phyloP scores from a whole-genome alignment of 495 filamentous ascomycete species.

The Trichoderma orchidacearum region DNA sequence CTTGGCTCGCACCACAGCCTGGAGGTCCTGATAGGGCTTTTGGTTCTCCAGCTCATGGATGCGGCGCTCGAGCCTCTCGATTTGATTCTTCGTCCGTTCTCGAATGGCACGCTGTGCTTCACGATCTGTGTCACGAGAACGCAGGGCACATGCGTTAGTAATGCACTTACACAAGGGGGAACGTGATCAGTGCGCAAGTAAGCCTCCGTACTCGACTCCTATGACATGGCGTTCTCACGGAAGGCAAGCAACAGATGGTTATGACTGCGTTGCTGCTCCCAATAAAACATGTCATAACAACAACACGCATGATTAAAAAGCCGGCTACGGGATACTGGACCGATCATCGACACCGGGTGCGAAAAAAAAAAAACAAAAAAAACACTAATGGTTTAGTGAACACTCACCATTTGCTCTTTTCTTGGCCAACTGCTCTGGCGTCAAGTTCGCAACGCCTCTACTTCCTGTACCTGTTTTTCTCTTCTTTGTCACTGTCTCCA shows the following conservation, averaged over 20 bases:
- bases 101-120: conserved; percentile 76
- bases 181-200: too few relatives aligned
- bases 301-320: neutral
- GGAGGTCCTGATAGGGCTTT: conserved; percentile 68
- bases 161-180: conserved; percentile 5
- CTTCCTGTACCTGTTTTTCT: conserved; percentile 23
- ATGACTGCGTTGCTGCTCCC: neutral
- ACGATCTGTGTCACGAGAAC: conserved; percentile 31
- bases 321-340: neutral
- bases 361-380: neutral
- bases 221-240: too few relatives aligned
- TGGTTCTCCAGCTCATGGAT: conserved; percentile 41
- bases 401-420: conserved; percentile 60
- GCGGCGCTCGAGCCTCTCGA: conserved; percentile 42
- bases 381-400: too few relatives aligned
- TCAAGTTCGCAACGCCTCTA: conserved; percentile 55
- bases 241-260: too few relatives aligned
- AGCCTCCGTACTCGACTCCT: too few relatives aligned
- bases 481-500: conserved; percentile 15
- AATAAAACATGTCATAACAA: neutral
- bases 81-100: conserved; percentile 61
- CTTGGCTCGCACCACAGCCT: conserved; percentile 53
- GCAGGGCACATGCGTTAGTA: neutral
- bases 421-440: conserved; percentile 54
- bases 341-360: neutral